Evolutionary conservation across 2,329 filamentous ascomycete genomes (phyloP).

Genomic region (Colletotrichum liriopes): DNA sequence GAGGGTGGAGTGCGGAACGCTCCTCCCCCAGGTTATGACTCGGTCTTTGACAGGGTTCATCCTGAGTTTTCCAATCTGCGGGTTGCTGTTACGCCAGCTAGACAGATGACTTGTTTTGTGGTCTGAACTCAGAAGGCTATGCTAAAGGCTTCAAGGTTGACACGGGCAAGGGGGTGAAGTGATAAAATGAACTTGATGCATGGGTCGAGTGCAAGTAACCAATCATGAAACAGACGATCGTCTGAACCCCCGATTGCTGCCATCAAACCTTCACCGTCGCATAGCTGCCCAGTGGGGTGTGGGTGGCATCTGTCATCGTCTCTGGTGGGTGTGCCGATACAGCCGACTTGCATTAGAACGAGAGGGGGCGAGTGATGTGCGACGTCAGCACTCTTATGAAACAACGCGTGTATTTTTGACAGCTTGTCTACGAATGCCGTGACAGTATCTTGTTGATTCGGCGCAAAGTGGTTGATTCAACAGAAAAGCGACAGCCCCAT

Average conservation of each 20-base stretch:
- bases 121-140: not conserved
- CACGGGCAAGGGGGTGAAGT: not conserved
- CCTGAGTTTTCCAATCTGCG: not conserved
- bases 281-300: not conserved
- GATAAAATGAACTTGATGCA: not conserved
- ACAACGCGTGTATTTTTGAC: not conserved
- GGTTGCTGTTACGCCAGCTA: accelerated
- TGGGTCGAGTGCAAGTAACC: not conserved
- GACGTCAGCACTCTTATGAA: not conserved
- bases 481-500: too few relatives aligned
- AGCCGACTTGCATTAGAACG: not conserved
- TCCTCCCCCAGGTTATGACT: not conserved
- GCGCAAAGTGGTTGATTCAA: accelerated
- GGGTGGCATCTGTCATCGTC: not conserved
- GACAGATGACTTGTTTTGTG: not conserved
- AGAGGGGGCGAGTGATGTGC: not conserved
- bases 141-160: not conserved
- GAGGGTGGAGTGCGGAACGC: not conserved
- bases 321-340: not conserved
- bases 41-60: not conserved
- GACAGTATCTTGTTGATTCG: not conserved
- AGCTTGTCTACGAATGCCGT: too few relatives aligned
- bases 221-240: not conserved
- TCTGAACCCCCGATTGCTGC: not conserved
- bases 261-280: not conserved